Evolutionary conservation across 495 filamentous ascomycete genomes (phyloP).

Genomic region (Amphirosellinia nigrospora): DNA sequence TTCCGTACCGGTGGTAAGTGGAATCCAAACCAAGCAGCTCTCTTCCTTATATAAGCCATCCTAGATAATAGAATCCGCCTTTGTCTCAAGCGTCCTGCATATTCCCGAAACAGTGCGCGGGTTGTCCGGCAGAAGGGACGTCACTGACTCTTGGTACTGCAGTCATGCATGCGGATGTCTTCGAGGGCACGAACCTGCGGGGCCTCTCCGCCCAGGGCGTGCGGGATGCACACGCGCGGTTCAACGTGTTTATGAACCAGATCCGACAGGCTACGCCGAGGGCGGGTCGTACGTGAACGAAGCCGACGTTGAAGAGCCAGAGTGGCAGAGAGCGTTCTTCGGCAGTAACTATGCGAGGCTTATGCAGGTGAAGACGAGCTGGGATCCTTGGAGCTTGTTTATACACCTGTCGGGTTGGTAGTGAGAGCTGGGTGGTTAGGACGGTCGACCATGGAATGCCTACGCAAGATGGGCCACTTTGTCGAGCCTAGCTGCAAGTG

Average conservation of each 20-base stretch:
- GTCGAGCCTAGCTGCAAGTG: conserved; percentile 23
- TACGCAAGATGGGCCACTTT: conserved; percentile 39
- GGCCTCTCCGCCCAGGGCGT: conserved; percentile 29
- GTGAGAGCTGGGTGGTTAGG: conserved; percentile 43
- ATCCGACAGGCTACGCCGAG: conserved; percentile 41
- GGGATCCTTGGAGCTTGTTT: conserved; percentile 61
- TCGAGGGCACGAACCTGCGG: conserved; percentile 27
- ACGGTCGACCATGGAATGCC: conserved; percentile 31
- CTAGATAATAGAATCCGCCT: background rate
- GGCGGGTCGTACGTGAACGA: conserved; percentile 58
- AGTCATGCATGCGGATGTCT: conserved; percentile 56
- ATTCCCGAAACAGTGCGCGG: background rate
- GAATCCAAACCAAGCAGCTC: too few relatives aligned
- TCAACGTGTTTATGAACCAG: conserved; percentile 31
- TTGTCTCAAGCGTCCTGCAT: background rate
- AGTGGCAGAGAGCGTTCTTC: conserved; percentile 69
- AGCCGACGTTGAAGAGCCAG: conserved; percentile 64
- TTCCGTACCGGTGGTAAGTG: conserved; percentile 47
- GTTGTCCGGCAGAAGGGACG: background rate
- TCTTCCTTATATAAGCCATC: background rate
- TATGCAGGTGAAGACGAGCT: conserved; percentile 54
- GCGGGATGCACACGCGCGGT: conserved; percentile 25
- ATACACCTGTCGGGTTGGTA: conserved; percentile 62
- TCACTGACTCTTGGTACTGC: background rate
- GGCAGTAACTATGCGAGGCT: conserved; percentile 55